Base-by-base conservation (phyloP, 108 stramenopile genomes). In the Cyclotella sp. region DNA sequence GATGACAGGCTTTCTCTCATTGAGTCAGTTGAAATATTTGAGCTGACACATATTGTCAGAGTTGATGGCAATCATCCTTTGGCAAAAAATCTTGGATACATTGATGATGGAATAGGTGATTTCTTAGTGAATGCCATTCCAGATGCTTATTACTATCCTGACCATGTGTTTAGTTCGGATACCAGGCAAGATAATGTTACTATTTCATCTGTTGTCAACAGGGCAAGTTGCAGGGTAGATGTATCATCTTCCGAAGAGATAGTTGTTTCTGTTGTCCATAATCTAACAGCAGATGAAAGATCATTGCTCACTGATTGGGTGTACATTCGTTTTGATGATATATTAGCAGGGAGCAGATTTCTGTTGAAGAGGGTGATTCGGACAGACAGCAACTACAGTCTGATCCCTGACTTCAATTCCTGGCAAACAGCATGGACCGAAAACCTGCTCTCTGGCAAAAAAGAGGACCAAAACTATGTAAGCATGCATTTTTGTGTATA, bases 341-440 rank as follows among this genome's bases (percentile, higher is more conserved):
- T 52, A 16, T 6, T 78, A 2, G 22, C 51, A 2, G 66, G 66
- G 0, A 68, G 55, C 11, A 60, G 59, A 16, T 78, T 52, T 53
- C 28, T 45, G 13, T 65, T 78, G 8, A 47, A 78, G 29, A 63
- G 27, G 9, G 77, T 71, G 49, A 10, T 71, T 34, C 77, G 77
- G n/a, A 62, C 77, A 7, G 77, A 78, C 39, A 40, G 22, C 14
- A 43, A 71, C 52, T 71, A 78, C 77, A 43, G 44, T 0, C 70
- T 78, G 18, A 27, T 71, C 18, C 70, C 61, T 29, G 0, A 46
- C 0, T 70, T 67, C 45, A 78, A 78, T 63, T 70, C 77, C 0
- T 78, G 77, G 77, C 77, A 78, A 24, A 72, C 77, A 34, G 18
- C 43, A 18, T 78, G 77, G 77, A 78, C 60, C 8, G 77, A 78